Conservation (phyloP, 768 basidiomycete genomes). For the Suillus clintonianus region DNA sequence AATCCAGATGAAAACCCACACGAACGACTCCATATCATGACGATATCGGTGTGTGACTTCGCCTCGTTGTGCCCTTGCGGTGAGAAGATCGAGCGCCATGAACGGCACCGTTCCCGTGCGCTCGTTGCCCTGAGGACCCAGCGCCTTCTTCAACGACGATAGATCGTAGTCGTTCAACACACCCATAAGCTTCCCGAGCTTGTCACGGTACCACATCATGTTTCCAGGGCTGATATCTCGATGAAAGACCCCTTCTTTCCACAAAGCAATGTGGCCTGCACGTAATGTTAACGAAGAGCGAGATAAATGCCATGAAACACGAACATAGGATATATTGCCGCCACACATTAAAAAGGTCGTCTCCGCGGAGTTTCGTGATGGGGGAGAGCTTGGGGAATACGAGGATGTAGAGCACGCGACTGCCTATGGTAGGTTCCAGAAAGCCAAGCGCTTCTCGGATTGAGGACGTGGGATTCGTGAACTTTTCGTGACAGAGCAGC, state of each 20-base stretch:
- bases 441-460: not conserved
- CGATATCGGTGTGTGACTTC: too few relatives aligned
- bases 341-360: not conserved
- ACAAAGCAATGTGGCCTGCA: not conserved
- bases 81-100: not conserved
- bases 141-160: not conserved
- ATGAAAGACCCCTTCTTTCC: not conserved
- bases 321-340: not conserved
- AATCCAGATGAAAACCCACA: not conserved
- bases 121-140: not conserved
- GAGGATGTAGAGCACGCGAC: not conserved
- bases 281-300: not conserved
- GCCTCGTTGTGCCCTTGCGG: not conserved
- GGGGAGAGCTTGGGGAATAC: not conserved
- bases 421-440: not conserved
- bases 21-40: too few relatives aligned
- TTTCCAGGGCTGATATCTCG: constrained; percentile 11
- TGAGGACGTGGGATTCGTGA: not conserved
- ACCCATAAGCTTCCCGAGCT: not conserved
- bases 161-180: constrained; percentile 18
- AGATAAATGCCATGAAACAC: not conserved
- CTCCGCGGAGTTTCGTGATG: not conserved
- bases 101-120: not conserved
- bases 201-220: constrained; percentile 12
- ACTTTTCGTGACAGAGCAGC: not conserved